Evolutionary conservation across 495 filamentous ascomycete species (phyloP), one percentile per base, ranked within the genome.

Genomic region (Gamarada debralockiae): DNA sequence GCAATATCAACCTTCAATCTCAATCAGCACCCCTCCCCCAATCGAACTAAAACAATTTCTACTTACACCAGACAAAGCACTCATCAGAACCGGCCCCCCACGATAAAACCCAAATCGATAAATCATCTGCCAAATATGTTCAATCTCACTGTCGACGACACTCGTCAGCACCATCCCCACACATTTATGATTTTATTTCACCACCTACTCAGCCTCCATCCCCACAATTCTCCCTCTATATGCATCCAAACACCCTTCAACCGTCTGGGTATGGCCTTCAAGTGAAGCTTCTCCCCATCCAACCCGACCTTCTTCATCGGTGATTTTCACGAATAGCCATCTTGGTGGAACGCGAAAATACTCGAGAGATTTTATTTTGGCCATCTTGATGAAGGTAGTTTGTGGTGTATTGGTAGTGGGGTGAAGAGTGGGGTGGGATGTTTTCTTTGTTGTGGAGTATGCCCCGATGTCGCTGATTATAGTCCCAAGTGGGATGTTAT

Each of bases 61-160:
- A 40, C 37, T 40, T 17, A 40, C 37, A 1, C 88, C 88, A 1
- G 85, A 75, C 25, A 92, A 70, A 9, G 88, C 88, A 47, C 82
- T 86, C 86, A 90, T 90, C 58, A 92, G 83, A 20, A 92, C 87
- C 0, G 88, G 85, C 1, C 88, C 88, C 13, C 88, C 88, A 31
- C 87, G 77, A 67, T 92, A 90, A 69, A 90, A 90, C 17, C 82
- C 81, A 9, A 80, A 71, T 50, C 86, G 78, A 73, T 80, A 89
- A 20, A 78, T 76, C 24, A 73, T 74, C 61, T 92, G 87, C 87
- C 87, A 90, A 47, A 90, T 82, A 56, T 88, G 81, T 64, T 92
- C 87, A 55, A 92, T 91, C 37, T 92, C 81, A 65, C 85, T 89
- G 52, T 40, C 14, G 8, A 20, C 18, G 14, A 7, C 52, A 24